Conservation (phyloP, 2,329 filamentous ascomycete genomes). For the Cercospora brassicicola region DNA sequence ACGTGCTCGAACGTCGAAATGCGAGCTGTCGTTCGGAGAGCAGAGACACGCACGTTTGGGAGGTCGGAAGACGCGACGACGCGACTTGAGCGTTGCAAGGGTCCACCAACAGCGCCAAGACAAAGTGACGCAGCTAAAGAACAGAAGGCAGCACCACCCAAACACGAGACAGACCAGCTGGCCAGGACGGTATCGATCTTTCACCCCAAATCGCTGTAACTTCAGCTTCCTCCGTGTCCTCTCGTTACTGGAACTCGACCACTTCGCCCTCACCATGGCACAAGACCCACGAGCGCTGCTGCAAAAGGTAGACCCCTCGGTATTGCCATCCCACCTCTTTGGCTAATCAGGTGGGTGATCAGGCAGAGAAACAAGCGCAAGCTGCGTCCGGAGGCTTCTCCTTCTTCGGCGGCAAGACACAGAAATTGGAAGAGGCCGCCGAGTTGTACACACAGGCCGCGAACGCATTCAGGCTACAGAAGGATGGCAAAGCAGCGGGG, state of each 20-base stretch:
- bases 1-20: background rate
- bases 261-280: constrained; percentile 55
- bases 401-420: constrained; percentile 81
- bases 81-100: constrained; percentile 1
- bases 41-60: background rate
- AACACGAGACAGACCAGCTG: background rate
- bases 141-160: background rate
- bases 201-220: background rate
- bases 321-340: constrained; percentile 11
- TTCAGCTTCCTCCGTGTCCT: background rate
- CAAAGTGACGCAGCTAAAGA: background rate
- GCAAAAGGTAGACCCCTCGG: constrained; percentile 62
- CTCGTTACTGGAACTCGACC: background rate
- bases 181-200: background rate
- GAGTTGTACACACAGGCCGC: constrained; percentile 85
- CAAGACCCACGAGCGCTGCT: constrained; percentile 76
- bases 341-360: background rate
- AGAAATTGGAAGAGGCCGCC: constrained; percentile 87
- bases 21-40: background rate
- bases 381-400: constrained; percentile 79
- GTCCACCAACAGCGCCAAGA: constrained; percentile 6
- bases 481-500: constrained; percentile 81
- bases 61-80: constrained; percentile 4
- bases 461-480: constrained; percentile 87
- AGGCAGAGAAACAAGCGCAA: constrained; percentile 84